Percentiles rank a stretch among this genome's conserved stretches.
Evolutionary conservation across 2,329 filamentous ascomycete species (phyloP).

Genomic region (Monilinia vaccinii-corymbosi): DNA sequence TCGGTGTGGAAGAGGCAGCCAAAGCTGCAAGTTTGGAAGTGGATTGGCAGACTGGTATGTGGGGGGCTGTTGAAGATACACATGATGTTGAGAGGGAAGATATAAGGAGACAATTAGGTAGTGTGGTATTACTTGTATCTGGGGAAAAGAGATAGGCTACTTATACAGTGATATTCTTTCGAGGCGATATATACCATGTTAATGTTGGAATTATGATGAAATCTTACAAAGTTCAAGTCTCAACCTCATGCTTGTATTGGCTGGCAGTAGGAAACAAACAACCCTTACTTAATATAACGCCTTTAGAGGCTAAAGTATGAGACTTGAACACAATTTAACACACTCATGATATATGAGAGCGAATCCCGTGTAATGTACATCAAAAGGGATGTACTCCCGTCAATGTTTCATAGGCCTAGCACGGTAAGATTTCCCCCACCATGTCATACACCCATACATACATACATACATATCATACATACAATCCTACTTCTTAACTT

Average conservation of each 20-base stretch:
- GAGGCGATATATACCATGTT: neutral
- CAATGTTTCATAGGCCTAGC: neutral
- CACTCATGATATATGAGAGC: too few relatives aligned
- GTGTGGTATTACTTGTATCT: slow-evolving; percentile 71
- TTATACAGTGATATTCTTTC: neutral
- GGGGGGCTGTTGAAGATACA: slow-evolving; percentile 94
- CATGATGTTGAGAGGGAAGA: slow-evolving; percentile 96
- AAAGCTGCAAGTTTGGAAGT: slow-evolving; percentile 75
- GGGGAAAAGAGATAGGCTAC: slow-evolving; percentile 32
- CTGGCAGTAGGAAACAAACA: neutral
- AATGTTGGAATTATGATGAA: neutral
- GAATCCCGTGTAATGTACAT: too few relatives aligned
- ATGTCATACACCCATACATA: too few relatives aligned
- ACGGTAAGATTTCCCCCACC: neutral
- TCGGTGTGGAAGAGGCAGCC: slow-evolving; percentile 77
- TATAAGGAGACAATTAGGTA: slow-evolving; percentile 76
- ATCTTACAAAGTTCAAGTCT: neutral
- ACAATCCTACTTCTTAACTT: too few relatives aligned
- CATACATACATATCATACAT: too few relatives aligned
- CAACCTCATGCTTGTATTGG: neutral
- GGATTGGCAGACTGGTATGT: slow-evolving; percentile 78
- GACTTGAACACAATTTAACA: too few relatives aligned
- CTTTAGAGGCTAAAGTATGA: too few relatives aligned
- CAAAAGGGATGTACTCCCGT: too few relatives aligned
- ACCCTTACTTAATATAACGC: too few relatives aligned